A percentile compares a stretch with the other conserved stretches of the same genome.
These are phyloP conservation scores for Rubia balearica DNA, from an alignment of 305 asterid genomes.

Conservation along the genomic window DNA sequence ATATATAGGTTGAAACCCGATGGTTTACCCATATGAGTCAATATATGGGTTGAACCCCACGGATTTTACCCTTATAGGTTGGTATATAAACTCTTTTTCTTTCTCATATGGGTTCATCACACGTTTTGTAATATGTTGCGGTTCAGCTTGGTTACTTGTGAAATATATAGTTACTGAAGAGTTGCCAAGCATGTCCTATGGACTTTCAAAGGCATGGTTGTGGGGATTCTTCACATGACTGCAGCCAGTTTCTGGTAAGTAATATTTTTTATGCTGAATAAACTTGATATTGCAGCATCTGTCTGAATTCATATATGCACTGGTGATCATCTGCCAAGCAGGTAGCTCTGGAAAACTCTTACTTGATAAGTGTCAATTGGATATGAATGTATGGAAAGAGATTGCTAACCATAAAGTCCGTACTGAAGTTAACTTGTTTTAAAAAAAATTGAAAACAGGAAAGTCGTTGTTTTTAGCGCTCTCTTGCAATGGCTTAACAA, in stretches of 20 bases:
- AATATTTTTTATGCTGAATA: not conserved
- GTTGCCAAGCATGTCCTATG: too few relatives aligned
- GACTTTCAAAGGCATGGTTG: too few relatives aligned
- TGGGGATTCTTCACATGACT: not conserved
- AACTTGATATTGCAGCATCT: not conserved
- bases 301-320: not conserved
- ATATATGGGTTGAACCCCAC: too few relatives aligned
- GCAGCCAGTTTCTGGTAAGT: not conserved
- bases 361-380: not conserved
- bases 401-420: not conserved
- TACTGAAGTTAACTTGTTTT: not conserved
- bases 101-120: too few relatives aligned
- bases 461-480: not conserved
- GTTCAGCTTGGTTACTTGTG: not conserved
- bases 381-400: not conserved
- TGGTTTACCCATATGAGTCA: too few relatives aligned
- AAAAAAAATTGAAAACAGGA: not conserved
- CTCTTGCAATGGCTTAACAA: not conserved
- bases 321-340: not conserved
- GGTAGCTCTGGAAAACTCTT: not conserved
- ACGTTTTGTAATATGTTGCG: not conserved
- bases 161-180: too few relatives aligned
- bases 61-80: too few relatives aligned
- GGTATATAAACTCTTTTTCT: too few relatives aligned
- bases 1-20: too few relatives aligned